A percentile compares a stretch with the other conserved stretches of the same genome.
Conservation (phyloP, 148 eudicot species). For the Cornus florida region DNA sequence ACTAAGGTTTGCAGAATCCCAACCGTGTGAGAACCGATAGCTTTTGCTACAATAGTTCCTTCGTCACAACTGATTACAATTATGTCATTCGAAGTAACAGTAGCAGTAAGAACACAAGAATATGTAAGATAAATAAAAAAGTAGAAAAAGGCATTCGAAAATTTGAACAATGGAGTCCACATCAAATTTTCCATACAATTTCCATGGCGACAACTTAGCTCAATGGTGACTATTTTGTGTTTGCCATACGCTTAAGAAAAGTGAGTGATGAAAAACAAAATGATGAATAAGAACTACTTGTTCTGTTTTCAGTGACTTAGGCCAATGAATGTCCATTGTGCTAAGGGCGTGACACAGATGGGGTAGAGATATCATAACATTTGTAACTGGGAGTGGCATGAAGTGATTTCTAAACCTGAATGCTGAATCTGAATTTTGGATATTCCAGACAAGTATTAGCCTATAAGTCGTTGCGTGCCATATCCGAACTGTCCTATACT, state of each 20-base stretch:
- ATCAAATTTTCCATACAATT: not conserved
- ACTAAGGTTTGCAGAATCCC: not conserved
- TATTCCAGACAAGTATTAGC: slow-evolving; percentile 8
- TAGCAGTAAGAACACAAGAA: not conserved
- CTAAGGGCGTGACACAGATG: too few relatives aligned
- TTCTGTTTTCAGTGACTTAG: too few relatives aligned
- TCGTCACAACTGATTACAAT: slow-evolving; percentile 71
- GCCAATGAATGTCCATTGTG: too few relatives aligned
- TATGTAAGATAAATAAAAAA: too few relatives aligned
- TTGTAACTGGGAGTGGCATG: slow-evolving; percentile 7
- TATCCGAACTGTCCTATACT: slow-evolving; percentile 66
- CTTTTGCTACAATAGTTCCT: slow-evolving; percentile 68
- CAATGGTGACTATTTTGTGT: not conserved
- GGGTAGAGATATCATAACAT: too few relatives aligned
- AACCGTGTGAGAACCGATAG: slow-evolving; percentile 5
- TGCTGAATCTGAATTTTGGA: too few relatives aligned
- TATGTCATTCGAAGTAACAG: slow-evolving; percentile 25
- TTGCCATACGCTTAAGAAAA: too few relatives aligned
- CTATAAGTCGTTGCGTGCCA: slow-evolving; percentile 75
- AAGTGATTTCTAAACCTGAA: too few relatives aligned
- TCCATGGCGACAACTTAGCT: not conserved
- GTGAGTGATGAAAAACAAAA: not conserved
- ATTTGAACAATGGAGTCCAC: too few relatives aligned
- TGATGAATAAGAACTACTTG: too few relatives aligned
- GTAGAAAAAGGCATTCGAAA: too few relatives aligned